phyloP scores from a whole-genome alignment of 768 basidiomycete genomes.

The Pleurotus platypus region DNA sequence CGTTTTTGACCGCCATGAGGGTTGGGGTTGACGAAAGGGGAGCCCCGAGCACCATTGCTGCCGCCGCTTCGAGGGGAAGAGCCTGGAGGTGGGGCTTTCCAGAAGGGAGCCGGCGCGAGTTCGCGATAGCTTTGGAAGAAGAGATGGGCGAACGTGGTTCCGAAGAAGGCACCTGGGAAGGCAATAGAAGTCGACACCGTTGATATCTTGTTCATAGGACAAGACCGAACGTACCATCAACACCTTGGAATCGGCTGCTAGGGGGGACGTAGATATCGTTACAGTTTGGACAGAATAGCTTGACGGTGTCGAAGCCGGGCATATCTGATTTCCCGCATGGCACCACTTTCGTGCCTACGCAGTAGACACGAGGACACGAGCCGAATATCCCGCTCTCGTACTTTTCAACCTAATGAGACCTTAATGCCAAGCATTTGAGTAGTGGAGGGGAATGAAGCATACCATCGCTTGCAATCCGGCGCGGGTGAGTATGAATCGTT shows the following conservation, averaged over 20 bases:
- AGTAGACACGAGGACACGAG: slow-evolving; percentile 93
- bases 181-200: background rate
- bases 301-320: slow-evolving; percentile 95
- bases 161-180: slow-evolving; percentile 89
- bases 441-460: slow-evolving; percentile 19
- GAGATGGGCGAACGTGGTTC: slow-evolving; percentile 96
- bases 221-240: slow-evolving; percentile 69
- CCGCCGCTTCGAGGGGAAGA: slow-evolving; percentile 48
- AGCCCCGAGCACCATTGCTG: slow-evolving; percentile 42
- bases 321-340: slow-evolving; percentile 95
- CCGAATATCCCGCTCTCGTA: slow-evolving; percentile 92
- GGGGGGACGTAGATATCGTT: slow-evolving; percentile 96
- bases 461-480: slow-evolving; percentile 96
- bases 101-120: slow-evolving; percentile 91
- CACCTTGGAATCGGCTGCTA: slow-evolving; percentile 90
- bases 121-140: slow-evolving; percentile 99
- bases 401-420: slow-evolving; percentile 73
- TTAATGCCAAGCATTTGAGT: slow-evolving; percentile 11
- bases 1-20: slow-evolving; percentile 86
- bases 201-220: background rate
- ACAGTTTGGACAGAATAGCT: slow-evolving; percentile 97
- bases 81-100: slow-evolving; percentile 55
- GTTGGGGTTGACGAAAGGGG: slow-evolving; percentile 83
- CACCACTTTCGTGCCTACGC: slow-evolving; percentile 82
- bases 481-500: slow-evolving; percentile 94